phyloP scores from a whole-genome alignment of 345 rosid genomes.

The Brassica carinata region DNA sequence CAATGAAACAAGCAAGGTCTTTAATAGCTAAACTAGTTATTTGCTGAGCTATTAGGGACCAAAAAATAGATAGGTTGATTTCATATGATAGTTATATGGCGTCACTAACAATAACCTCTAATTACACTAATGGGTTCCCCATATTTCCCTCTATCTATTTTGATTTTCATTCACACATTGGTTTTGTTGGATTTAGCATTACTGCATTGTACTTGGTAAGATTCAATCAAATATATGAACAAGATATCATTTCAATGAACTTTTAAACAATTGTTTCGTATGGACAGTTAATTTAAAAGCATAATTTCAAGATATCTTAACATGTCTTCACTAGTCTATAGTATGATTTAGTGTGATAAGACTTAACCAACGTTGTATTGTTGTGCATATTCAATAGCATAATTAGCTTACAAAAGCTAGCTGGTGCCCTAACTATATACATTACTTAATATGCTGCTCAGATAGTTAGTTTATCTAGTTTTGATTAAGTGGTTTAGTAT shows the following conservation, averaged over 20 bases:
- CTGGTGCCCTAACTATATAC: background rate
- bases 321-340: background rate
- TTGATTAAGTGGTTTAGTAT: background rate
- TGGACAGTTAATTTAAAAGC: background rate
- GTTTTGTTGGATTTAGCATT: background rate
- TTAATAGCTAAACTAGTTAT: background rate
- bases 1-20: background rate
- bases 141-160: background rate
- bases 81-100: background rate
- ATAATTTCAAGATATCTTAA: background rate
- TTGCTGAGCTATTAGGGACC: background rate
- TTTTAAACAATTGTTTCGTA: background rate
- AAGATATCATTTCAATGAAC: background rate
- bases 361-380: background rate
- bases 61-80: background rate
- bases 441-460: background rate
- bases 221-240: background rate
- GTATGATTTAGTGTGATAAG: background rate
- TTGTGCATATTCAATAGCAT: background rate
- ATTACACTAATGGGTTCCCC: background rate
- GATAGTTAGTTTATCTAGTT: background rate
- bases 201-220: slow-evolving; percentile 9
- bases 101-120: background rate
- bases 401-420: background rate
- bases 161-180: background rate